Conservation (phyloP, 2,329 filamentous ascomycete species). For the Fusarium sarcochroum region DNA sequence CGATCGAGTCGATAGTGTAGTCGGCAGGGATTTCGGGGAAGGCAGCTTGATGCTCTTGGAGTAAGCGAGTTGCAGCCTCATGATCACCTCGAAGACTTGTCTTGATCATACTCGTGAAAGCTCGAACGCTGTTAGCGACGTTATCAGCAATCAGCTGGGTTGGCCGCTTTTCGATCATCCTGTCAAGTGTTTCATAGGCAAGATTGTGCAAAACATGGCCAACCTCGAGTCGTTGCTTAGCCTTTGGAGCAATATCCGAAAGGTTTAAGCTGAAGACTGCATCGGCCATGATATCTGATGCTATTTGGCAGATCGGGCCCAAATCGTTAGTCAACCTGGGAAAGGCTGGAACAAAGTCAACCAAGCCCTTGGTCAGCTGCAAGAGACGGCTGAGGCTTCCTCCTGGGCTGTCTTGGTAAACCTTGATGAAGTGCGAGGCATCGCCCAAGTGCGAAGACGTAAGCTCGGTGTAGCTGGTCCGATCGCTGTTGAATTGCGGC, state of each 20-base stretch:
- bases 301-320: slow-evolving; percentile 54
- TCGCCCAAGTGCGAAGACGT: slow-evolving; percentile 37
- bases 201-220: slow-evolving; percentile 61
- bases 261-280: slow-evolving; percentile 42
- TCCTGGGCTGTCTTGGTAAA: slow-evolving; percentile 59
- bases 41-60: slow-evolving; percentile 45
- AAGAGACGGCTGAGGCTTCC: slow-evolving; percentile 61
- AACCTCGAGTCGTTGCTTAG: slow-evolving; percentile 54
- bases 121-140: slow-evolving; percentile 55
- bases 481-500: slow-evolving; percentile 24
- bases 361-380: slow-evolving; percentile 59
- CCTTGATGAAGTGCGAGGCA: slow-evolving; percentile 56
- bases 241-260: slow-evolving; percentile 41
- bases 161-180: slow-evolving; percentile 68
- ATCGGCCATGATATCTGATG: slow-evolving; percentile 53
- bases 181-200: slow-evolving; percentile 59
- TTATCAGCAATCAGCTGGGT: slow-evolving; percentile 65
- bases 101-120: slow-evolving; percentile 62
- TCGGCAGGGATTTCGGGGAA: slow-evolving; percentile 56
- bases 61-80: slow-evolving; percentile 51
- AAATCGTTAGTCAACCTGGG: slow-evolving; percentile 65
- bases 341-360: slow-evolving; percentile 58
- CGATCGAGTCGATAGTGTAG: slow-evolving; percentile 65
- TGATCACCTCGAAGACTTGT: slow-evolving; percentile 57
- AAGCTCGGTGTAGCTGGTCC: slow-evolving; percentile 29